Evolutionary conservation across 352 stramenopile species (phyloP), one percentile per base, ranked within the genome.

Genomic region (Pythium utonaiense): DNA sequence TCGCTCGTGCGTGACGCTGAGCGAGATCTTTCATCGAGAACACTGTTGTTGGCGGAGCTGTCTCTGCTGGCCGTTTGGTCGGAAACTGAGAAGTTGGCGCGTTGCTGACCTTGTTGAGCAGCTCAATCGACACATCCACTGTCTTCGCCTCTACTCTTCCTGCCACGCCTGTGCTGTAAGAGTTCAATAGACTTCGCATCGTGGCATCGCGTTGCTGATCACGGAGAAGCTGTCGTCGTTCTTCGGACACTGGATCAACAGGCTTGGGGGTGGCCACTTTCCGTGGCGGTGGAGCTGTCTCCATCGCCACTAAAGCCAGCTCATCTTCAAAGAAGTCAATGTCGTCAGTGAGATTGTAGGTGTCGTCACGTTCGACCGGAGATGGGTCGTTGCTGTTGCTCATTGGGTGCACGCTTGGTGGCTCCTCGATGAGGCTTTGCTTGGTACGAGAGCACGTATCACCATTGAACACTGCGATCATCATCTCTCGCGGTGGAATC

Each of bases 391-490:
- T 27, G 38, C 22, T 22, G 12, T 45, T 6, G 3, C 5, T 45
- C 4, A 7, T 14, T 10, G 38, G 14, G n/a, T 19, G 24, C 2
- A 19, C 24, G 6, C 8, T 19, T 31, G 25, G 22, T 66, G 64
- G 33, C 19, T 21, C 22, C 7, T 55, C 36, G 3, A 19, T 24
- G 16, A 66, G 54, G 7, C 21, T 14, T 34, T 62, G 38, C 41
- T 67, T 67, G 3, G 74, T 79, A 14, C 75, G 76, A 34, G 78
- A 69, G 42, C 69, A 83, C 13, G 74, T 49, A 16, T 72, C 53
- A 12, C 78, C 75, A 10, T 75, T 70, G 60, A 84, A 83, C 12
- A 88, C 75, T 40, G 75, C 69, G 49, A 74, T 61, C 47, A 82
- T 68, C 17, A 80, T 44, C 4, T 74, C 72, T 33, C 67, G 64